phyloP scores from a whole-genome alignment of 1,139 yeast species.

The Saccharomyces hybrid region DNA sequence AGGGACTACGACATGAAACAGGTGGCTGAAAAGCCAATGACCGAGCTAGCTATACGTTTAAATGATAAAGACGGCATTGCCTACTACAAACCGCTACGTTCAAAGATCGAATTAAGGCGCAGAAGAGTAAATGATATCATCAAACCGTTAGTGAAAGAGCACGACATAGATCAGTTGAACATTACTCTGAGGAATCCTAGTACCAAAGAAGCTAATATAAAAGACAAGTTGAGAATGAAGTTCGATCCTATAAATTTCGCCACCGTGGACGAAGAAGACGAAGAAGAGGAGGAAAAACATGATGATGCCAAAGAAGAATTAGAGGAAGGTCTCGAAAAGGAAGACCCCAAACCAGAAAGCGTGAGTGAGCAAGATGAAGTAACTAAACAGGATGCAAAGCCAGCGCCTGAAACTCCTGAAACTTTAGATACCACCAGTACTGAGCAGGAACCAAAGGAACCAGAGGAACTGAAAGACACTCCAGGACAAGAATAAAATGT shows the following conservation, averaged over 20 bases:
- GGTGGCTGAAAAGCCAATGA: constrained; percentile 41
- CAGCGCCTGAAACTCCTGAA: too few species aligned
- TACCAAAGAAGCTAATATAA: constrained; percentile 28
- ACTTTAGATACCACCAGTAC: too few species aligned
- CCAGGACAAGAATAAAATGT: too few species aligned
- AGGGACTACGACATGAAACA: constrained; percentile 80
- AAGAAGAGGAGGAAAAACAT: constrained; percentile 20
- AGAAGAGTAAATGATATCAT: constrained; percentile 57
- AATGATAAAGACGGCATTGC: constrained; percentile 53
- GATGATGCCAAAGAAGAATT: neutral
- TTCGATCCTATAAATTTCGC: constrained; percentile 34
- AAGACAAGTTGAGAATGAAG: constrained; percentile 31
- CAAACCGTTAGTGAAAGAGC: constrained; percentile 36
- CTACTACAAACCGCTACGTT: constrained; percentile 68
- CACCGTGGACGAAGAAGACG: constrained; percentile 33
- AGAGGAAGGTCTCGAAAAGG: constrained; percentile 1
- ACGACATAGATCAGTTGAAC: constrained; percentile 36
- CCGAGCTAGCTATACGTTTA: constrained; percentile 48
- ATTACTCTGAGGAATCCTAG: constrained; percentile 30
- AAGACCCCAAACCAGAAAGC: neutral
- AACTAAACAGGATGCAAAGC: too few species aligned
- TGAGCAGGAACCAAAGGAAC: neutral
- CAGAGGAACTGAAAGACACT: too few species aligned
- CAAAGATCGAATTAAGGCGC: constrained; percentile 74
- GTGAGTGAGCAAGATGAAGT: neutral